Base-by-base conservation (phyloP, 805 yeast genomes). In the Candida ortonii region DNA sequence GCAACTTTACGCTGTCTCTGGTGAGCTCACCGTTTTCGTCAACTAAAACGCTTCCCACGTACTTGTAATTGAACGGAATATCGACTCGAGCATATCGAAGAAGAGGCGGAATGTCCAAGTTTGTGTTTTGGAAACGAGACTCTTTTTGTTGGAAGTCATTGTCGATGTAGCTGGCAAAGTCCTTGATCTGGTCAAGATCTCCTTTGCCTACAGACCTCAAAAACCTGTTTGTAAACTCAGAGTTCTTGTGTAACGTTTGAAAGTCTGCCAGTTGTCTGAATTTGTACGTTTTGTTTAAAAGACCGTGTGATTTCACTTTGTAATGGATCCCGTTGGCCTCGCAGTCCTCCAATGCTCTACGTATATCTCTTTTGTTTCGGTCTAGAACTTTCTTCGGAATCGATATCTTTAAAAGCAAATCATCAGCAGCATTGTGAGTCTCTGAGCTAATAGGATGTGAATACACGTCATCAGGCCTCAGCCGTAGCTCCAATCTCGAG, bases 191-290 rank as follows among this genome's bases (percentile, higher is more conserved):
- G 2, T 52, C 52, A 16, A 68, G 56, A 43, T 73, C 57, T 6
- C 76, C 72, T 0, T 55, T 40, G 24, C 63, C 63, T 3, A 79
- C 47, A 2, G 79, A 64, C 1, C 47, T 36, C 22, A 61, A 49
- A 30, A 73, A 58, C 15, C 52, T 64, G 6, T 57, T 43, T 1
- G 73, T 68, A 41, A 78, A 73, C 2, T 64, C 55, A 10, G 82
- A 80, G 46, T 74, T 70, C 31, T 70, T 71, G 9, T 87, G 73
- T 20, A 74, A 64, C 44, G 75, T 72, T 56, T 93, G 97, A 57
- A 87, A 90, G 59, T 89, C 97, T 0, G 90, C 80, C 70, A 88
- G 75, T 44, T 84, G 86, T 47, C 96, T 73, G 57, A 90, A 90
- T 43, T 83, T 72, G 51, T 78, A 80, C 12, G 80, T 81, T 38